Percentiles rank a stretch among this genome's conserved stretches.
phyloP scores from a whole-genome alignment of 2,329 filamentous ascomycete species.

The Arthrobotrys entomopaga region DNA sequence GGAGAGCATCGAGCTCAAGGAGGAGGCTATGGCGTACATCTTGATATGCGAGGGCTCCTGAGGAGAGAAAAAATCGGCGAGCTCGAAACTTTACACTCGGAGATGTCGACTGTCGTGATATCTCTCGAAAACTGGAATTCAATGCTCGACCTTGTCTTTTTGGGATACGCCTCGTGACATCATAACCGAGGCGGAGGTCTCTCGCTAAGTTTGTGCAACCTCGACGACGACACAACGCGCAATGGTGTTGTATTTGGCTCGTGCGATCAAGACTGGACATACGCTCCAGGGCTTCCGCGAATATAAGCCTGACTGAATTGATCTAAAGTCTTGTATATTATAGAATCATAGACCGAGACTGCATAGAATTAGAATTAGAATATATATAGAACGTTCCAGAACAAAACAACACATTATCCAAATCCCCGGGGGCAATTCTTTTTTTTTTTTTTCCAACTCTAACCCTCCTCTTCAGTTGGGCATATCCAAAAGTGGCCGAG shows the following conservation, averaged over 20 bases:
- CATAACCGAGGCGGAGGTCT: constrained; percentile 34
- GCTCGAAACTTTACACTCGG: no score
- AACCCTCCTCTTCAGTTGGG: no score
- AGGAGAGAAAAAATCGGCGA: no score
- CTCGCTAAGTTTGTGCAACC: constrained; percentile 21
- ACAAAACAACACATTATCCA: no score
- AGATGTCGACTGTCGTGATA: no score
- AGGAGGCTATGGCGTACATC: constrained; percentile 47
- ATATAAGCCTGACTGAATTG: no score
- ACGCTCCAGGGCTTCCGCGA: neutral
- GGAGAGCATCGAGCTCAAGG: constrained; percentile 49
- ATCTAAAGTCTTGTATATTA: no score
- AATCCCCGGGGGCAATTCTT: no score
- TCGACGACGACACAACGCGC: constrained; percentile 21
- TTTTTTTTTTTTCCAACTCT: no score
- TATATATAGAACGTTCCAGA: neutral
- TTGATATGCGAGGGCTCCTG: neutral
- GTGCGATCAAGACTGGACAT: no score
- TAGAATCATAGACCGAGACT: no score
- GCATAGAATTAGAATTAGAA: neutral
- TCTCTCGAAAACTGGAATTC: neutral
- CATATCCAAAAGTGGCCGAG: no score
- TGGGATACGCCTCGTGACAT: constrained; percentile 37
- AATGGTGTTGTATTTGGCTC: constrained; percentile 15
- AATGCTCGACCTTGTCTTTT: constrained; percentile 18